Conservation (phyloP, 495 filamentous ascomycete genomes). For the Daldinia concentrica region DNA sequence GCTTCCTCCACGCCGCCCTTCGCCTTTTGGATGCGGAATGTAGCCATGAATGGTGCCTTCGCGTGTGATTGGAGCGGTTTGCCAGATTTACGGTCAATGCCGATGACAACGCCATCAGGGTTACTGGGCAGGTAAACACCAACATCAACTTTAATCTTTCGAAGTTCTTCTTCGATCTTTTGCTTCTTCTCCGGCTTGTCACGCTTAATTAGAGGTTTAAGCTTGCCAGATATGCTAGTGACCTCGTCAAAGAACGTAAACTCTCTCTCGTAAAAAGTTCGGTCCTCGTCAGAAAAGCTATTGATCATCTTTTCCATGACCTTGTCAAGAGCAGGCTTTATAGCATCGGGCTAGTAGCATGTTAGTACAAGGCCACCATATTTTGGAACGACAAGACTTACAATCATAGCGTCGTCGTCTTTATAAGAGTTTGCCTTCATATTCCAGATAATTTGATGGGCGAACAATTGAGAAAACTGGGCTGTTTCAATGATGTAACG, state of each 20-base stretch:
- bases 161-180: constrained; percentile 98
- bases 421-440: constrained; percentile 99
- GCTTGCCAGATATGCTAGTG: constrained; percentile 91
- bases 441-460: constrained; percentile 99
- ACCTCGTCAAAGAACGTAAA: constrained; percentile 98
- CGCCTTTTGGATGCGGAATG: constrained; percentile 92
- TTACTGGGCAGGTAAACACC: constrained; percentile 98
- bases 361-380: constrained; percentile 48
- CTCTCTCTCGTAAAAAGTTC: constrained; percentile 90
- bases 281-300: constrained; percentile 82
- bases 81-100: constrained; percentile 96
- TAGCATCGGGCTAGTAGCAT: constrained; percentile 75
- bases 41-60: constrained; percentile 98
- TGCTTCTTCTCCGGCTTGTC: constrained; percentile 97
- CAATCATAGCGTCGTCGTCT: constrained; percentile 89
- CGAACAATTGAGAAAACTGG: constrained; percentile 94
- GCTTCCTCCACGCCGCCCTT: constrained; percentile 59
- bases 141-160: constrained; percentile 95
- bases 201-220: constrained; percentile 90
- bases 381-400: constrained; percentile 56
- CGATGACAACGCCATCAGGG: constrained; percentile 94
- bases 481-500: constrained; percentile 96
- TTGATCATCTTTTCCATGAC: constrained; percentile 84
- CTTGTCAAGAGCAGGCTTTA: constrained; percentile 92
- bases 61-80: constrained; percentile 97